phyloP scores from a whole-genome alignment of 2,329 filamentous ascomycete genomes.

The Chalaropsis ovoidea region DNA sequence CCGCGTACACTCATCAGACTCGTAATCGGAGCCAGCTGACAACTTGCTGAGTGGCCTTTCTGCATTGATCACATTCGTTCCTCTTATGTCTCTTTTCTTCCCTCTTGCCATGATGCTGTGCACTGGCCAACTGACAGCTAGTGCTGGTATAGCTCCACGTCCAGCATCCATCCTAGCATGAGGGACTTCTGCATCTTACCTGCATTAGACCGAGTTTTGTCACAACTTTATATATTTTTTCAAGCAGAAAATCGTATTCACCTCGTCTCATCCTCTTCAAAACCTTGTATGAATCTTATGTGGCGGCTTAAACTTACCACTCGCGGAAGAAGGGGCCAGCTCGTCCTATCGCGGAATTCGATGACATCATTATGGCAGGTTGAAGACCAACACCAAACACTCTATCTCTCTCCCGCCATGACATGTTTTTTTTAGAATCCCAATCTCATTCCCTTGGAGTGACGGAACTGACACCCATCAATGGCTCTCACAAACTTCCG shows the following conservation, averaged over 20 bases:
- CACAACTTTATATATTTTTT: not conserved
- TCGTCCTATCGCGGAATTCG: no score
- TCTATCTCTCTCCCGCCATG: no score
- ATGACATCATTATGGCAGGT: no score
- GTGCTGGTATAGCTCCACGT: not conserved
- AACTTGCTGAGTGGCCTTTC: not conserved
- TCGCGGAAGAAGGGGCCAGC: no score
- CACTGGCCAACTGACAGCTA: not conserved
- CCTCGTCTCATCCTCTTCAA: not conserved
- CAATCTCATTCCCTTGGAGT: no score
- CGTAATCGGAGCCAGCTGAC: not conserved
- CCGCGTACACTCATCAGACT: not conserved
- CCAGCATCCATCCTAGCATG: not conserved
- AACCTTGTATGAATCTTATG: no score
- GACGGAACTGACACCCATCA: no score
- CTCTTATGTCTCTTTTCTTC: not conserved
- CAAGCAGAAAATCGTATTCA: not conserved
- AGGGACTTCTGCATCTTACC: constrained; percentile 1
- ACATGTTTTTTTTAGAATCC: no score
- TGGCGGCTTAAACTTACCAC: no score
- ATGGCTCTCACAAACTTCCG: no score
- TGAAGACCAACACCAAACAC: no score
- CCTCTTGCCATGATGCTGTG: not conserved
- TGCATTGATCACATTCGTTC: not conserved
- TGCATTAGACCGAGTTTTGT: not conserved